Evolutionary conservation across 208 protist genomes (phyloP), one percentile per base, ranked within the genome.

Genomic region (Trypanosoma rangeli): DNA sequence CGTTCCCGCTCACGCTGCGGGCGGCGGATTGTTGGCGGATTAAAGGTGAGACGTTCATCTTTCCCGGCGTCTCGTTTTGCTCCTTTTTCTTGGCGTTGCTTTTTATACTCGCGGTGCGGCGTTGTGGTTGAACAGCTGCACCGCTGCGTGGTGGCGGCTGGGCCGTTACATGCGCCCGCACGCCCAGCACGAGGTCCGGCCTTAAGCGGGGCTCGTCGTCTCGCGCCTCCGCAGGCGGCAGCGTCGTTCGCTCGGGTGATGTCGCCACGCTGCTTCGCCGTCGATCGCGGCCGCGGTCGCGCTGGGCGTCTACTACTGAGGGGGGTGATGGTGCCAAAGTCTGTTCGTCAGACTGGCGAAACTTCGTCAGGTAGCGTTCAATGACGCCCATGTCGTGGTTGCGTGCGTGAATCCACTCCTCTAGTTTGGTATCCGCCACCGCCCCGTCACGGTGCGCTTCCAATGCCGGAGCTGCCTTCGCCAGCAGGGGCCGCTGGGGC

Each of bases 351-450:
- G 80, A 69, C 28, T 73, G 75, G 44, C 88, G 88, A 72, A 91
- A 89, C 75, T 89, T 85, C 44, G 81, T 68, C 13, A 94, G 82
- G 66, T 94, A 94, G 26, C 78, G 74, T 70, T 91, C 85, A 67
- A 94, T 94, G 55, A 78, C 74, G 10, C 39, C 75, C 16, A 87
- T 70, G 70, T 94, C 85, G 28, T 84, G 63, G 46, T 64, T 73
- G 24, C 76, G 64, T 49, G 68, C 74, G 46, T 59, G 66, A 39
- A 75, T 35, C 79, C 79, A 84, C 44, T 53, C 48, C 44, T 56
- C 48, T 37, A 68, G 37, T 24, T 63, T 29, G 35, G 5, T 37
- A 7, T 74, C 50, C 28, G 42, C 57, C 20, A 56, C 52, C 54
- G n/a, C 42, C 20, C 13, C 49, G 29, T 8, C 42, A 48, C 10